Evolutionary conservation across 2,329 filamentous ascomycete genomes (phyloP), one percentile per base, ranked within the genome.

Genomic region (Madurella fahalii): DNA sequence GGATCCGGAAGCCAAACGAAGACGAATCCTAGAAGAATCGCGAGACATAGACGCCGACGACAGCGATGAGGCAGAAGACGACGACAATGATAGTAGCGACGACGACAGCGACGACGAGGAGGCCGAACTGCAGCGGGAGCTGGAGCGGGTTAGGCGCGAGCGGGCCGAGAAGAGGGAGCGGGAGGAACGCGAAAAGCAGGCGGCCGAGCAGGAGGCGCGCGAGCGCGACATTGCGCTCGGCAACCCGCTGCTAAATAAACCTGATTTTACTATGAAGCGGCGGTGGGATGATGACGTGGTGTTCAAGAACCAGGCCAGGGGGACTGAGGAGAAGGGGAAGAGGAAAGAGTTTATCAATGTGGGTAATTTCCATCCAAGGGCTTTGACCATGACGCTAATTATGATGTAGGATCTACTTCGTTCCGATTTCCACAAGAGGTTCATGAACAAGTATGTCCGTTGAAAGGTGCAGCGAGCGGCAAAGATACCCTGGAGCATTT

Each of bases 271-370:
- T 55, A 86, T 96, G 67, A 96, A 96, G 79, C 78, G 90, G 63
- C 77, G 92, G 64, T 99, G 94, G 94, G 94, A 99, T 64, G 94
- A 99, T 65, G 94, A 99, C 69, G 94, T 99, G 12, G 92, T 99
- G 2, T 99, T 99, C 76, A 97, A 96, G 77, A 99, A 99, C 71
- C 94, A 99, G 74, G 94, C 93, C 34, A 82, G 94, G 56, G 94
- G 93, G 9, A 96, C 92, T 0, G 93, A 97, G 68, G 90, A 96
- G 59, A 92, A 87, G 76, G 85, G 87, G 59, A 83, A 87, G 76
- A 83, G 81, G 73, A 95, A 93, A 76, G 92, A 96, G 72, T 99
- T 99, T 74, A 92, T 99, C 71, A 99, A 99, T 69, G 91, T 90
- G 70, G 75, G 85, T 75, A 11, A 30, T 15, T 12, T 34, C 15